Evolutionary conservation across 2,329 filamentous ascomycete species (phyloP).

Genomic region (Juglanconis oblonga): DNA sequence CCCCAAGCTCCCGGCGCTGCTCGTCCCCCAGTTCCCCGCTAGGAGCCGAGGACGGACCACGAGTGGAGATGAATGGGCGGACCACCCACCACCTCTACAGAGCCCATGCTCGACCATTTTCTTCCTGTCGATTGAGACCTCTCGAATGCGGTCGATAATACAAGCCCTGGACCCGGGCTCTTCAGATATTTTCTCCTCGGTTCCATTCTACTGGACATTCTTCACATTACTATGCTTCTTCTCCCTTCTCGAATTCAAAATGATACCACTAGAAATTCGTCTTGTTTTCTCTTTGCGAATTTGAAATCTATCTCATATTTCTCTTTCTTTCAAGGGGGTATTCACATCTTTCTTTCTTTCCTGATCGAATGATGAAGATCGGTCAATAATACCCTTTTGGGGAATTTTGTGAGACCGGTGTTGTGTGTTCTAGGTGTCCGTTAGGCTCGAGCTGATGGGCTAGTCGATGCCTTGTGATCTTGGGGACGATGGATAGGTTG

Average conservation of each 20-base stretch:
- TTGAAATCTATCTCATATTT: neutral
- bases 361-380: neutral
- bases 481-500: too few relatives aligned
- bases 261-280: slow-evolving; percentile 29
- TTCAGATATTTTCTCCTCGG: neutral
- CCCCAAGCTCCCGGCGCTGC: slow-evolving; percentile 35
- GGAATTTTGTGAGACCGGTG: neutral
- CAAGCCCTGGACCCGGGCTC: neutral
- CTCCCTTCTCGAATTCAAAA: slow-evolving; percentile 15
- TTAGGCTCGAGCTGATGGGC: too few relatives aligned
- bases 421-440: too few relatives aligned
- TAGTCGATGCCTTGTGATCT: too few relatives aligned
- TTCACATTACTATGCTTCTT: slow-evolving; percentile 7
- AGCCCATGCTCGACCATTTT: slow-evolving; percentile 4
- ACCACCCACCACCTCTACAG: slow-evolving; percentile 13
- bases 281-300: neutral
- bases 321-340: neutral
- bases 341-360: neutral
- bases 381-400: neutral
- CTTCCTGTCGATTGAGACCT: slow-evolving; percentile 1
- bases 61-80: slow-evolving; percentile 21
- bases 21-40: slow-evolving; percentile 33
- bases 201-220: neutral
- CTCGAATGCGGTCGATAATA: neutral
- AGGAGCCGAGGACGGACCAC: slow-evolving; percentile 20